Percentiles rank a stretch among this genome's conserved stretches.
These are phyloP conservation scores for Conringia planisiliqua DNA, from an alignment of 345 rosid species.

Conservation along the genomic window DNA sequence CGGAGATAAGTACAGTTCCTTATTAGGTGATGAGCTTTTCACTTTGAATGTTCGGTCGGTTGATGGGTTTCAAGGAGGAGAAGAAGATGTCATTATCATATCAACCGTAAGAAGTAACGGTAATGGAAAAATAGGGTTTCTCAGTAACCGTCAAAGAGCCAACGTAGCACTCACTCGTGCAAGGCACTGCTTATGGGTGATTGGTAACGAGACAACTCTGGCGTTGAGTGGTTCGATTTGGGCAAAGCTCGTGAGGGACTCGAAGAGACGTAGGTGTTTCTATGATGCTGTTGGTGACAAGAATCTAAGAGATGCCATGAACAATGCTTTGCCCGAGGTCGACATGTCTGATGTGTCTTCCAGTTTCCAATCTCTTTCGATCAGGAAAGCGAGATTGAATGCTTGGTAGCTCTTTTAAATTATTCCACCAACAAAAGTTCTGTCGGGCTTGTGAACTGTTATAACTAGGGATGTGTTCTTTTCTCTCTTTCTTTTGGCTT, in stretches of 20 bases:
- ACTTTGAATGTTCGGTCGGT: constrained; percentile 36
- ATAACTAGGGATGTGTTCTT: neutral
- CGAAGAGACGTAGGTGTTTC: constrained; percentile 37
- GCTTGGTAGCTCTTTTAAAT: neutral
- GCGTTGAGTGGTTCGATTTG: constrained; percentile 32
- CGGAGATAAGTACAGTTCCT: neutral
- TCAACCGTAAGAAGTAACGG: constrained; percentile 43
- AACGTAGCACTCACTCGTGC: constrained; percentile 44
- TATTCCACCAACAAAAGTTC: neutral
- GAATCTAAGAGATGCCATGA: constrained; percentile 19
- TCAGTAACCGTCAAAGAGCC: constrained; percentile 29
- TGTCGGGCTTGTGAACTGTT: neutral
- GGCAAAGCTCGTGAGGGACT: constrained; percentile 31
- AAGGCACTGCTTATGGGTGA: constrained; percentile 45
- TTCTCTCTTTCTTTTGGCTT: too few species aligned
- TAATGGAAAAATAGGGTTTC: constrained; percentile 38
- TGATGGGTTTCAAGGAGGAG: constrained; percentile 54
- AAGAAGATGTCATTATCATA: constrained; percentile 43
- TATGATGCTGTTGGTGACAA: constrained; percentile 33
- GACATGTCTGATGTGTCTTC: constrained; percentile 10
- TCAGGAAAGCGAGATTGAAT: neutral
- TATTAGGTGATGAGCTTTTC: constrained; percentile 9
- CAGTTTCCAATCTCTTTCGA: constrained; percentile 13
- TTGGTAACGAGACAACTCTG: constrained; percentile 40
- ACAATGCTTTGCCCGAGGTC: neutral